Evolutionary conservation across 768 basidiomycete genomes (phyloP), one percentile per base, ranked within the genome.

Genomic region (Mycena alexandri): DNA sequence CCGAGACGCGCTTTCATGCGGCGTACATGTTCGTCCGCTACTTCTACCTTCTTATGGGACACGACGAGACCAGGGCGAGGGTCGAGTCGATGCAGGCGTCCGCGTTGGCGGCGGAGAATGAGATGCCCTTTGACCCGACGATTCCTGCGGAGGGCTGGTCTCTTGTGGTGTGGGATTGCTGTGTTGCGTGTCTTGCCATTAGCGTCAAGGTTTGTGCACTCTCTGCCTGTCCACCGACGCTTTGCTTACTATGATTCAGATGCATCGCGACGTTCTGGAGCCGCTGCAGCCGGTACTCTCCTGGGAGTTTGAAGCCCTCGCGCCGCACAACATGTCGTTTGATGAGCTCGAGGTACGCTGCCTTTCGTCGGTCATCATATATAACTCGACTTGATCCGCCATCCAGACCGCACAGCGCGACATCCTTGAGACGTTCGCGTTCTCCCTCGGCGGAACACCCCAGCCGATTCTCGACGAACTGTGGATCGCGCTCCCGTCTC

Each of bases 1-100:
- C 81, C 0, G 84, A 90, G 65, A 90, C 90, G 17, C 83, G 89
- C 5, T 91, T 90, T 69, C 90, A 91, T 62, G 90, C 90, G 0
- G 86, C 80, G 0, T 85, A 87, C 73, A 75, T 91, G 67, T 89
- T 91, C 68, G 76, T 83, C 24, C 82, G 88, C 21, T 91, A 88
- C 65, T 86, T 89, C 70, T 78, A 81, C 34, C 73, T 83, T 25
- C 75, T 86, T 1, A 77, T 80, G 68, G 69, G 74, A 2, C 54
- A 69, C 22, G 36, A 69, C 17, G 48, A 68, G 24, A 56, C 65
- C 36, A 53, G 55, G 51, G 25, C 41, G 33, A 55, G 53, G 63
- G 56, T 74, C 41, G 74, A 78, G 71, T 42, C 1, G 59, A 44
- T 44, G 60, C 43, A 42, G 41, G 13, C 9, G 54, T 43, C 66